Evolutionary conservation across 345 rosid species (phyloP).

Genomic region (Aegle marmelos): DNA sequence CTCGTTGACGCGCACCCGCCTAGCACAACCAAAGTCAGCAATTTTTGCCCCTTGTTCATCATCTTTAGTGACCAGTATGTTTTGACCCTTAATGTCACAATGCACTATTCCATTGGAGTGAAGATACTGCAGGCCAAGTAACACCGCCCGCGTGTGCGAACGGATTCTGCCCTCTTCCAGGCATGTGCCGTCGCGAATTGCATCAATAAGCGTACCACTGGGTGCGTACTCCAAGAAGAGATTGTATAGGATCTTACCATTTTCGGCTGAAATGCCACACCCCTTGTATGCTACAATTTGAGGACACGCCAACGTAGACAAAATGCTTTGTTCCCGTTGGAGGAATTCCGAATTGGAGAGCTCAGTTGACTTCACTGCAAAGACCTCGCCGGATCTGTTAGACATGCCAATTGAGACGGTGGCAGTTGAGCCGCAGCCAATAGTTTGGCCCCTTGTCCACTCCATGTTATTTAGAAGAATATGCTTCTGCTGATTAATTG

Average conservation of each 20-base stretch:
- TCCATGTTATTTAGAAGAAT: conserved; percentile 24
- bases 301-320: conserved; percentile 44
- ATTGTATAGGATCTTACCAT: conserved; percentile 51
- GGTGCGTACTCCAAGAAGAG: conserved; percentile 67
- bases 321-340: conserved; percentile 34
- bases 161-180: conserved; percentile 42
- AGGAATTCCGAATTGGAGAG: conserved; percentile 37
- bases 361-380: conserved; percentile 56
- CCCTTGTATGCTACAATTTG: conserved; percentile 69
- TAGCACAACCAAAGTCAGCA: conserved; percentile 68
- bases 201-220: conserved; percentile 54
- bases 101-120: conserved; percentile 62
- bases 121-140: conserved; percentile 52
- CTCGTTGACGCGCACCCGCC: background rate
- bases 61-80: conserved; percentile 35
- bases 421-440: conserved; percentile 62
- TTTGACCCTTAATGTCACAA: conserved; percentile 68
- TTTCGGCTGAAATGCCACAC: conserved; percentile 42
- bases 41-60: conserved; percentile 34
- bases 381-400: conserved; percentile 26
- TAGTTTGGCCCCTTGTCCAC: conserved; percentile 49
- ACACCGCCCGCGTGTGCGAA: conserved; percentile 40
- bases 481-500: background rate
- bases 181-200: conserved; percentile 34
- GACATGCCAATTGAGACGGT: conserved; percentile 40